A percentile compares a stretch with the other conserved stretches of the same genome.
Evolutionary conservation across 1,284 basidiomycete species (phyloP).

Genomic region (Pseudozyma sp.): DNA sequence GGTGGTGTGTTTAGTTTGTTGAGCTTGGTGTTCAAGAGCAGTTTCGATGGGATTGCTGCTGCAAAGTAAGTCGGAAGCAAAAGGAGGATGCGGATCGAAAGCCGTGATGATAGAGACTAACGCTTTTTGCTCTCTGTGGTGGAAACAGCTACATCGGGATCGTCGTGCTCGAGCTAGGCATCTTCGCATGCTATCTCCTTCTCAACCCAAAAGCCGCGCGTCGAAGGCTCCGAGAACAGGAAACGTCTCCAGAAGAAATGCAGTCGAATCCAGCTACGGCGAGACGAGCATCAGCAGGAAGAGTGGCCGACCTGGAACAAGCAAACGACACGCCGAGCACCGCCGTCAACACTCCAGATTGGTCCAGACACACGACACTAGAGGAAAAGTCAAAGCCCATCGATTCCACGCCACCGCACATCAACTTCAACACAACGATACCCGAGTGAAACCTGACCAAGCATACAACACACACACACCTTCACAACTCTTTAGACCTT

Average conservation of each 20-base stretch:
- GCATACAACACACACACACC: no score
- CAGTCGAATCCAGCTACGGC: not conserved
- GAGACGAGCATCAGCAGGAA: not conserved
- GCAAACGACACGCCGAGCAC: not conserved
- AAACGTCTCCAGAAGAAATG: not conserved
- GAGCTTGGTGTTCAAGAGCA: slow-evolving; percentile 77
- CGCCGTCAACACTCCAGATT: slow-evolving; percentile 16
- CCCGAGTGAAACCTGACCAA: no score
- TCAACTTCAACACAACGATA: no score
- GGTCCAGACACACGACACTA: slow-evolving; percentile 27
- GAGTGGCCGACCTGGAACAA: slow-evolving; percentile 6
- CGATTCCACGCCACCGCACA: not conserved
- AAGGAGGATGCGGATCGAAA: no score
- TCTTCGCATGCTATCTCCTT: slow-evolving; percentile 75
- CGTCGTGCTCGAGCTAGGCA: slow-evolving; percentile 74
- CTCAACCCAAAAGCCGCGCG: slow-evolving; percentile 73
- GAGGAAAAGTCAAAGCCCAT: slow-evolving; percentile 20
- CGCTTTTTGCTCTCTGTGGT: not conserved
- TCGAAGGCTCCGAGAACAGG: not conserved
- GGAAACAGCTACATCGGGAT: slow-evolving; percentile 72
- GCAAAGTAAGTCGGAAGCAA: slow-evolving; percentile 35
- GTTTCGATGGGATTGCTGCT: slow-evolving; percentile 77
- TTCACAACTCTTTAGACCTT: no score
- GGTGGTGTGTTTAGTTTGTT: slow-evolving; percentile 79
- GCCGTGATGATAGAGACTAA: no score